A percentile compares a stretch with the other conserved stretches of the same genome.
phyloP scores from a whole-genome alignment of 805 yeast species.

The Saturnispora zaruensis region DNA sequence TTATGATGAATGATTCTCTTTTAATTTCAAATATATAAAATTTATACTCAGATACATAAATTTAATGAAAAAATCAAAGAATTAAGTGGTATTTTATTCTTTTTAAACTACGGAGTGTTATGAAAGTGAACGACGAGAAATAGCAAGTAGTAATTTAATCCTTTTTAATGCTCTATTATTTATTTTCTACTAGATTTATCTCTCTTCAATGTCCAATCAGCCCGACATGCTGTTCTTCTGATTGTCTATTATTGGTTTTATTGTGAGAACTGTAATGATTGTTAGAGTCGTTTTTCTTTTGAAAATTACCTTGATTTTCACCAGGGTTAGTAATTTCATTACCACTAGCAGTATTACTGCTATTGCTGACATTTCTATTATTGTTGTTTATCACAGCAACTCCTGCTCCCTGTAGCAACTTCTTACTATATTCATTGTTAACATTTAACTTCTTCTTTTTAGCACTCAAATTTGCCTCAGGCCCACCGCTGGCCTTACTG shows the following conservation, averaged over 20 bases:
- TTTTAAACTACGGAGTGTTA: background rate
- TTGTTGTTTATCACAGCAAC: background rate
- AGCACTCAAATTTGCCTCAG: background rate
- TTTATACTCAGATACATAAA: background rate
- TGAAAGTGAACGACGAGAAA: background rate
- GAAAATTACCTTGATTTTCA: background rate
- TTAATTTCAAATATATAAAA: background rate
- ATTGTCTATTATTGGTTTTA: background rate
- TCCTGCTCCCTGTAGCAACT: constrained; percentile 8
- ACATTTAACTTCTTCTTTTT: constrained; percentile 5
- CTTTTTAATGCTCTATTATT: background rate
- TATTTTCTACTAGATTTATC: background rate
- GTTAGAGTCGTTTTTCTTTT: no score
- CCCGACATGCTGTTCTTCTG: background rate
- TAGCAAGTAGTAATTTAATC: background rate
- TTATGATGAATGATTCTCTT: background rate
- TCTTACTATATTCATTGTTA: constrained; percentile 12
- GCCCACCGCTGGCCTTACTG: background rate
- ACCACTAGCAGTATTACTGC: constrained; percentile 1
- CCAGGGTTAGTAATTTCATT: background rate
- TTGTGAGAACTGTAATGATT: background rate
- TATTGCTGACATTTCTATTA: background rate
- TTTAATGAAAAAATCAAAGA: background rate
- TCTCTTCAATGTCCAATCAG: background rate
- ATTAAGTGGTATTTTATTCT: no score